Evolutionary conservation across 148 eudicot genomes (phyloP), one percentile per base, ranked within the genome.

Genomic region (Rhododendron williamsianum): DNA sequence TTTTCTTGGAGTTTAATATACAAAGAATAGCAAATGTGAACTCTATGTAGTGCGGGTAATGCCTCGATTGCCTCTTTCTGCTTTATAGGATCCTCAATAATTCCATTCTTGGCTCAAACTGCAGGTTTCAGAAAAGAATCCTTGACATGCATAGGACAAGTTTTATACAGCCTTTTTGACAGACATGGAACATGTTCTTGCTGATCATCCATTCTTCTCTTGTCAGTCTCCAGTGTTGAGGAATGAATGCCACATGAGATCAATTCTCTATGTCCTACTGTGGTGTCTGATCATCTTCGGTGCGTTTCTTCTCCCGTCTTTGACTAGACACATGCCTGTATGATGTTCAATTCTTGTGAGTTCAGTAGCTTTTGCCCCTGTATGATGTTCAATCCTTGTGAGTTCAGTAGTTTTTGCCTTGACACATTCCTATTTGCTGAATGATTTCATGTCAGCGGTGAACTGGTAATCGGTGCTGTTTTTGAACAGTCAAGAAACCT

Each of bases 261-360:
- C 95, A 92, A 0, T 89, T 92, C 43, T 95, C 94, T 16, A 92
- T 94, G 93, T 74, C 86, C 89, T 25, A 56, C 92, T 7, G 94
- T 94, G 38, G 94, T 92, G 38, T 89, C 94, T 8, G 87, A 89
- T 94, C 30, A 89, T 93, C 21, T 93, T 93, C 78, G 89, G 95
- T 12, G 94, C 94, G 71, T 92, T 92, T 85, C 94, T 94, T 87
- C 93, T 94, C 30, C 98, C 95, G 36, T 94, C 94, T 2, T 90
- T 94, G 89, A 94, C 93, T 25, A 90, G 91, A 83, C 92, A 93
- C 91, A 94, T 94, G 94, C 95, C 95, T 19, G 94, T 92, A 35
- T 93, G 95, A 94, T 89, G 93, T 87, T 90, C 95, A 30, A 91
- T 94, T 82, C 88, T 94, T 84, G 94, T 92, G 82, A 93, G 95